phyloP scores from a whole-genome alignment of 495 filamentous ascomycete genomes.

The Penicillium atrosanguineum region DNA sequence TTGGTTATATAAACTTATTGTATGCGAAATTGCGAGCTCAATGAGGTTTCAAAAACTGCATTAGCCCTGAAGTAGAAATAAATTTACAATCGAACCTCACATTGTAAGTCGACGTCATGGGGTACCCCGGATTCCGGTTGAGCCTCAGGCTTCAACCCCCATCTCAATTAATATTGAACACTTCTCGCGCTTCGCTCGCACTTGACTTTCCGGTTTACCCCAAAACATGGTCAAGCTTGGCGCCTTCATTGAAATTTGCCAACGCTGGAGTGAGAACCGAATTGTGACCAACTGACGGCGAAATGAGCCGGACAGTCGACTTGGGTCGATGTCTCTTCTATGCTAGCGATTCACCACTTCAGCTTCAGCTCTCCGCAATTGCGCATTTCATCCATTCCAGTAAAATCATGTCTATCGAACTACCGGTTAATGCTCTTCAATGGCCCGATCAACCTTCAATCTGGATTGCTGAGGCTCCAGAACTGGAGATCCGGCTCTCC shows the following conservation, averaged over 20 bases:
- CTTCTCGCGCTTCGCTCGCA: not conserved
- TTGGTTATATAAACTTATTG: too few species aligned
- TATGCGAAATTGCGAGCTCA: too few species aligned
- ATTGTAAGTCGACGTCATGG: not conserved
- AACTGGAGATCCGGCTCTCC: constrained; percentile 23
- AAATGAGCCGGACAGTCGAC: constrained; percentile 18
- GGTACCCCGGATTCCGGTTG: not conserved
- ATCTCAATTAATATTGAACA: not conserved
- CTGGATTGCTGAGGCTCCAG: constrained; percentile 35
- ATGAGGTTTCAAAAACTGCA: too few species aligned
- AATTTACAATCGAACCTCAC: not conserved
- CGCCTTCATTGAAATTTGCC: not conserved
- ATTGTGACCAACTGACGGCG: not conserved
- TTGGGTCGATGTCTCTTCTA: constrained; percentile 16
- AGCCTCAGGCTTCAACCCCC: not conserved
- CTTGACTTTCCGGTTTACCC: not conserved
- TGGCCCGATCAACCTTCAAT: constrained; percentile 6
- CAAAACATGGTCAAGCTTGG: not conserved
- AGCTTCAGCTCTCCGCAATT: constrained; percentile 15
- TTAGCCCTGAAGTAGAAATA: too few species aligned
- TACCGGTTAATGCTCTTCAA: not conserved
- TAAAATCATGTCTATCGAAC: not conserved
- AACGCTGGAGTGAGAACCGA: not conserved
- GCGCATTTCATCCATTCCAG: constrained; percentile 3
- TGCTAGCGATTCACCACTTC: constrained; percentile 7